phyloP scores from a whole-genome alignment of 2,329 filamentous ascomycete genomes.

The Penicillium brevicompactum region DNA sequence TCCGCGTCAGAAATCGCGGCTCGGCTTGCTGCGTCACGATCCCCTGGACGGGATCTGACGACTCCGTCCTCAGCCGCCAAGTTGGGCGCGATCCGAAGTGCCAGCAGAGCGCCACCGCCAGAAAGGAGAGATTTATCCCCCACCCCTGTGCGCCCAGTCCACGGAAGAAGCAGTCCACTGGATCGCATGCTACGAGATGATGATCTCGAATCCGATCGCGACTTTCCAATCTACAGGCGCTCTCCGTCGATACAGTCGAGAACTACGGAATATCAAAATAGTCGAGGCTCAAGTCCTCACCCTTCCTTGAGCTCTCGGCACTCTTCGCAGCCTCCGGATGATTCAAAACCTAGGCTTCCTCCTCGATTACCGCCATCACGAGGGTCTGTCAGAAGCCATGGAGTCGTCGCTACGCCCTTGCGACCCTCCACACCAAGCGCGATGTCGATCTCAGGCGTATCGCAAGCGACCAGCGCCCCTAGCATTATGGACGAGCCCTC shows the following conservation, averaged over 20 bases:
- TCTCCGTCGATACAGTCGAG: constrained; percentile 14
- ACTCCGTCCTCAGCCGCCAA: constrained; percentile 12
- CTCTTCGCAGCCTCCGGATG: constrained; percentile 17
- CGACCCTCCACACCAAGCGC: constrained; percentile 29
- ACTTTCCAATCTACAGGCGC: constrained; percentile 1
- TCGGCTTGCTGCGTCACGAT: constrained; percentile 36
- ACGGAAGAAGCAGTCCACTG: constrained; percentile 1
- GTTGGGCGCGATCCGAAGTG: constrained; percentile 20
- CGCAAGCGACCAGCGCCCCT: constrained; percentile 28
- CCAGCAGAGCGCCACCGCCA: constrained; percentile 15
- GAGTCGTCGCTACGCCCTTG: constrained; percentile 10
- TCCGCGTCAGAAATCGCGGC: constrained; percentile 38
- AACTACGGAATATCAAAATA: constrained; percentile 8
- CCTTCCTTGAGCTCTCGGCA: constrained; percentile 17
- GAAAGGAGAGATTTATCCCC: constrained; percentile 25
- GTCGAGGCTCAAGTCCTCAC: constrained; percentile 12
- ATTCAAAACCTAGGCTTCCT: constrained; percentile 29
- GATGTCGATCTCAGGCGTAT: constrained; percentile 27
- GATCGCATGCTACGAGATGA: constrained; percentile 16
- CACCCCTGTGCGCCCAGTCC: constrained; percentile 24
- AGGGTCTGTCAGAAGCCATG: constrained; percentile 14
- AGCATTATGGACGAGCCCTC: constrained; percentile 25
- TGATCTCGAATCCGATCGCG: constrained; percentile 11
- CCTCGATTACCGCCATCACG: constrained; percentile 22
- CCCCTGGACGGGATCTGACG: constrained; percentile 23